phyloP scores from a whole-genome alignment of 1,284 basidiomycete species.

The Cutaneotrichosporon cutaneum region DNA sequence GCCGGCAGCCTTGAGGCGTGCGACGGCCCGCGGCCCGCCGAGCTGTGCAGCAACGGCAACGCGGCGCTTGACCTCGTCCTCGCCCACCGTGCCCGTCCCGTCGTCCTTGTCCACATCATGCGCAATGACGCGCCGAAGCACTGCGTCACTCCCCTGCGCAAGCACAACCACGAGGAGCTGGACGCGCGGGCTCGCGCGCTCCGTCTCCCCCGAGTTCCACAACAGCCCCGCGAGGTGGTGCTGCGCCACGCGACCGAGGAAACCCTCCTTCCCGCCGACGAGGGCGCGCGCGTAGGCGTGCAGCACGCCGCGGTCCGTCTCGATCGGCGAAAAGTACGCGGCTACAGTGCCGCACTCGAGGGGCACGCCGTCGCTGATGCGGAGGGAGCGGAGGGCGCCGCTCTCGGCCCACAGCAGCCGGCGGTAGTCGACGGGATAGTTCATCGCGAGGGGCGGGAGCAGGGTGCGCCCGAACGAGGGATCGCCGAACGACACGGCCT shows the following conservation, averaged over 20 bases:
- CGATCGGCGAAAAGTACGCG: constrained; percentile 70
- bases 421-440: constrained; percentile 80
- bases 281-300: constrained; percentile 55
- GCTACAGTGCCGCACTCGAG: constrained; percentile 51
- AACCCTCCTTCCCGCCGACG: constrained; percentile 46
- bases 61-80: constrained; percentile 6
- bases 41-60: constrained; percentile 2
- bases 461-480: constrained; percentile 71
- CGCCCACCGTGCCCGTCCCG: not conserved
- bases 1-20: constrained; percentile 9
- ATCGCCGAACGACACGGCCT: constrained; percentile 84
- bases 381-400: constrained; percentile 60
- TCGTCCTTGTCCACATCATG: constrained; percentile 1
- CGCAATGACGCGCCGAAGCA: constrained; percentile 11
- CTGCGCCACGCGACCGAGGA: constrained; percentile 68
- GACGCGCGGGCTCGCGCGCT: constrained; percentile 11
- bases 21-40: constrained; percentile 11
- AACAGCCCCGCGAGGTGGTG: constrained; percentile 76
- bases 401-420: constrained; percentile 79
- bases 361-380: constrained; percentile 43
- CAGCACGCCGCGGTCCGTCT: constrained; percentile 66
- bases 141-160: constrained; percentile 8
- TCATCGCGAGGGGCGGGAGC: constrained; percentile 66
- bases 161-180: constrained; percentile 23
- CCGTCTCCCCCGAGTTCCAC: constrained; percentile 57